These are phyloP conservation scores for Aspergillus taichungensis DNA, from an alignment of 495 filamentous ascomycete genomes.

Conservation along the genomic window DNA sequence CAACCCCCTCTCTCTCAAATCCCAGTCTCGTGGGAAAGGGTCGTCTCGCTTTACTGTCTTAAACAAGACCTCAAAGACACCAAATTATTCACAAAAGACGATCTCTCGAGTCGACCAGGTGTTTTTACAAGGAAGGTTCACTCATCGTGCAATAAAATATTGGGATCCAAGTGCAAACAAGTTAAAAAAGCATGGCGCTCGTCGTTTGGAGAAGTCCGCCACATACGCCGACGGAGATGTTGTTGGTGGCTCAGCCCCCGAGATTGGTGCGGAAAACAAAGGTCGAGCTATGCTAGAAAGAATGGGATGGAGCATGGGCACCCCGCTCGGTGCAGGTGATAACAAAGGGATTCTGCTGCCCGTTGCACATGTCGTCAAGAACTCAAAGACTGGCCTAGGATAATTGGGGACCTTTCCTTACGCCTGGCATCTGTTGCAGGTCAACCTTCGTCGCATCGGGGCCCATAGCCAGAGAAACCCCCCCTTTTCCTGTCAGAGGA, in stretches of 20 bases:
- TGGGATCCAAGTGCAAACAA: constrained; percentile 18
- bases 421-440: too few relatives aligned
- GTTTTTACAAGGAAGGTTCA: constrained; percentile 23
- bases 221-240: constrained; percentile 79
- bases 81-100: constrained; percentile 38
- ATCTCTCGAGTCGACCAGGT: constrained; percentile 29
- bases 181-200: constrained; percentile 24
- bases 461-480: too few relatives aligned
- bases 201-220: constrained; percentile 35
- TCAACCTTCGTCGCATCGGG: too few relatives aligned
- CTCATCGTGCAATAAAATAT: constrained; percentile 24
- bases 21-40: constrained; percentile 71
- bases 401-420: constrained; percentile 18
- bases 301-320: constrained; percentile 93
- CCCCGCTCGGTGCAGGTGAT: constrained; percentile 69
- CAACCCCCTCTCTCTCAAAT: constrained; percentile 62
- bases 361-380: constrained; percentile 82
- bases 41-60: constrained; percentile 67
- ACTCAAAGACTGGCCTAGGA: constrained; percentile 73
- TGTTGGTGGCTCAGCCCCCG: constrained; percentile 75
- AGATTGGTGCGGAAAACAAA: constrained; percentile 73
- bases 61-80: constrained; percentile 60
- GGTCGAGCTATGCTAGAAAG: constrained; percentile 89
- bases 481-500: too few relatives aligned
- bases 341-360: constrained; percentile 86